Percentiles rank a stretch among this genome's conserved stretches.
Evolutionary conservation across 1,284 basidiomycete genomes (phyloP).

Genomic region (Rhodotorula sp.): DNA sequence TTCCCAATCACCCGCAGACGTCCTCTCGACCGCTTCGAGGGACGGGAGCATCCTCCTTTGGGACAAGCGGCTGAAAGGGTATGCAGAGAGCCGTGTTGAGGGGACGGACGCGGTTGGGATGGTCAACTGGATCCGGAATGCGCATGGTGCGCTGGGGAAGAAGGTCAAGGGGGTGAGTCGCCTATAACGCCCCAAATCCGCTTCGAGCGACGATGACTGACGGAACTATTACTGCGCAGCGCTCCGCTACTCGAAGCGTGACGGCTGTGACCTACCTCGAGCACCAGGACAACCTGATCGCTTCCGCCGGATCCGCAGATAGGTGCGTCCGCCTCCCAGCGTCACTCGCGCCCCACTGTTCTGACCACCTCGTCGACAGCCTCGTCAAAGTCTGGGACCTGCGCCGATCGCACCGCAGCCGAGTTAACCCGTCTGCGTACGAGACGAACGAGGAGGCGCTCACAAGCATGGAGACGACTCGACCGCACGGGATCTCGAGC

Average conservation of each 20-base stretch:
- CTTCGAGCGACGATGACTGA: background rate
- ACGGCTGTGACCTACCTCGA: conserved; percentile 39
- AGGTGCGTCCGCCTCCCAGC: conserved; percentile 11
- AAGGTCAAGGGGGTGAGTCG: conserved; percentile 19
- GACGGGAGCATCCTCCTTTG: conserved; percentile 43
- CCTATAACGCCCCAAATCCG: no score
- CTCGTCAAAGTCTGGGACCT: conserved; percentile 44
- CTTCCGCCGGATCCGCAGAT: conserved; percentile 42
- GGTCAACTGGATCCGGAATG: conserved; percentile 41
- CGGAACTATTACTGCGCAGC: background rate
- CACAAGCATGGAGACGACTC: background rate
- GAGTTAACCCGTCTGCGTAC: conserved; percentile 41
- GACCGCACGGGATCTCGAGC: conserved; percentile 42
- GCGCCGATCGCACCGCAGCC: conserved; percentile 39
- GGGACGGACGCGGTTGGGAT: conserved; percentile 9
- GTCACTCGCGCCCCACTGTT: background rate
- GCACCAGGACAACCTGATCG: conserved; percentile 41
- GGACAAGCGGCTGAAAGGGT: conserved; percentile 38
- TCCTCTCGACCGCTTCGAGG: conserved; percentile 43
- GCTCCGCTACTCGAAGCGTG: conserved; percentile 37
- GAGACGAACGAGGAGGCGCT: conserved; percentile 40
- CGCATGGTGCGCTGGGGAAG: conserved; percentile 34
- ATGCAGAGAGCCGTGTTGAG: conserved; percentile 12
- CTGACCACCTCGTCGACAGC: conserved; percentile 8
- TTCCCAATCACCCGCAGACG: conserved; percentile 9